A percentile compares a stretch with the other conserved stretches of the same genome.
phyloP scores from a whole-genome alignment of 768 basidiomycete species.

The Hysterangium stoloniferum region DNA sequence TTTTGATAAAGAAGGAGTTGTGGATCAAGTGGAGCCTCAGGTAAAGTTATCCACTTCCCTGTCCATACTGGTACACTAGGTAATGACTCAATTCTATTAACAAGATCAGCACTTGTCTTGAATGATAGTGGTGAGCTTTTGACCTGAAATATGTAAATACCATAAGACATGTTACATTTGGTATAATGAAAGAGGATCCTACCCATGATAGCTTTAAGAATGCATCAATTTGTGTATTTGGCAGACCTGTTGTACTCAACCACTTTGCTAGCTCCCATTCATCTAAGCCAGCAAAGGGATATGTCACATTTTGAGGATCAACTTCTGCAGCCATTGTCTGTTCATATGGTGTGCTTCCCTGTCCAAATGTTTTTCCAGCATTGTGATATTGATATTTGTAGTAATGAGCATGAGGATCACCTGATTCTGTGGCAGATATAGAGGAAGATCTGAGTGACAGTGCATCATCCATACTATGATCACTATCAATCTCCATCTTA shows the following conservation, averaged over 20 bases:
- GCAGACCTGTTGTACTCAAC: conserved; percentile 22
- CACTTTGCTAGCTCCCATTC: conserved; percentile 30
- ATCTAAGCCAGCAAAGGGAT: conserved; percentile 21
- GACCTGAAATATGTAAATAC: not conserved
- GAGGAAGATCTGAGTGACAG: no score
- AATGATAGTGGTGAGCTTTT: conserved; percentile 16
- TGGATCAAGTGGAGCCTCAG: conserved; percentile 18
- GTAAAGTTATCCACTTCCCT: not conserved
- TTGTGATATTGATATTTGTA: not conserved
- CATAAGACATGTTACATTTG: not conserved
- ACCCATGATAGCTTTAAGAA: conserved; percentile 27
- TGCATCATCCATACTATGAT: no score
- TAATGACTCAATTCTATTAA: conserved; percentile 22
- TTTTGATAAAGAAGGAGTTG: conserved; percentile 24
- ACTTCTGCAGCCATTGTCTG: not conserved
- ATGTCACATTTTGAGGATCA: not conserved
- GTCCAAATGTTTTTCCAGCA: not conserved
- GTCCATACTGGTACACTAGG: conserved; percentile 21
- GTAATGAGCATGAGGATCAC: no score
- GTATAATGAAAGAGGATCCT: conserved; percentile 13
- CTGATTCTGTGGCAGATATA: no score
- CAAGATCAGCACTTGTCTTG: conserved; percentile 18
- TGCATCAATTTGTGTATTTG: conserved; percentile 23
- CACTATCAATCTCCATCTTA: no score
- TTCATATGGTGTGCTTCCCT: not conserved